phyloP scores from a whole-genome alignment of 306 rosid species.

The Quercus cerris region DNA sequence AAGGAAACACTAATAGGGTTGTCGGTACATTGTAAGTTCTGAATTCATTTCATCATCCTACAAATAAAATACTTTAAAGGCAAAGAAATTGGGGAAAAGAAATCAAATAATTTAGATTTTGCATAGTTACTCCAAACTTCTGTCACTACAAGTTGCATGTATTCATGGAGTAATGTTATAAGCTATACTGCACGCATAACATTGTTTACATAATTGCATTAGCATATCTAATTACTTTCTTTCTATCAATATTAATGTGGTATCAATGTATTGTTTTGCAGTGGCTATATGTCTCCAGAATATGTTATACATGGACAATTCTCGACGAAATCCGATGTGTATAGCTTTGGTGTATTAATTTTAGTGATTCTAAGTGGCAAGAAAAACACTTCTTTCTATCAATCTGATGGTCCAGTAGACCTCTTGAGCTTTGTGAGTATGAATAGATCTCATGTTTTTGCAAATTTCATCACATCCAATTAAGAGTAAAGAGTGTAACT shows the following conservation, averaged over 20 bases:
- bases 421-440: slow-evolving; percentile 30
- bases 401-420: slow-evolving; percentile 22
- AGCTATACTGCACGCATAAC: too few relatives aligned
- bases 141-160: too few relatives aligned
- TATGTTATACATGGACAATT: slow-evolving; percentile 37
- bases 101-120: too few relatives aligned
- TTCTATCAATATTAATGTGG: not conserved
- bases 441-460: not conserved
- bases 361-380: slow-evolving; percentile 31
- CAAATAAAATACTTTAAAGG: too few relatives aligned
- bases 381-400: slow-evolving; percentile 10
- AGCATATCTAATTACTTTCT: not conserved
- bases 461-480: too few relatives aligned
- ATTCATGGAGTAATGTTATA: too few relatives aligned
- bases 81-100: too few relatives aligned
- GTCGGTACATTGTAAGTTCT: slow-evolving; percentile 48
- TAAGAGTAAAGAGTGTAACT: not conserved
- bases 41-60: too few relatives aligned
- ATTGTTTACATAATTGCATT: too few relatives aligned
- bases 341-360: slow-evolving; percentile 37
- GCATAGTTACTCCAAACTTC: too few relatives aligned
- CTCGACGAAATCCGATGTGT: slow-evolving; percentile 28
- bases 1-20: slow-evolving; percentile 32
- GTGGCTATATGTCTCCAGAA: slow-evolving; percentile 44
- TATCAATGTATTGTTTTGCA: not conserved